Conservation (phyloP, 2,329 filamentous ascomycete genomes). For the Clonostachys sp. region DNA sequence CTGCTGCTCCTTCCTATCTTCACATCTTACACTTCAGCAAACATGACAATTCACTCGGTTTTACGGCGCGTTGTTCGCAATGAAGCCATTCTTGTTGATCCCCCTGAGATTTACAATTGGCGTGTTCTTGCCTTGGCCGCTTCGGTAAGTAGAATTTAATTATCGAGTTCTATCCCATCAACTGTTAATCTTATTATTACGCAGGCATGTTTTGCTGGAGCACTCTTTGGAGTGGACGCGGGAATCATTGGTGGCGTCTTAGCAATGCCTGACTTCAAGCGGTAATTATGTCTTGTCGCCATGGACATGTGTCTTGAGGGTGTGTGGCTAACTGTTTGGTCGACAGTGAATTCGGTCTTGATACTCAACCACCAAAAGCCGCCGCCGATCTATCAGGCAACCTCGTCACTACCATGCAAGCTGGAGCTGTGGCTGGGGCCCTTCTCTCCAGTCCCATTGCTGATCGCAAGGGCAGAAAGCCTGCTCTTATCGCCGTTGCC, state of each 20-base stretch:
- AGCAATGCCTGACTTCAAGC: slow-evolving; percentile 16
- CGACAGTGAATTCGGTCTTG: slow-evolving; percentile 14
- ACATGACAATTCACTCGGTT: slow-evolving; percentile 11
- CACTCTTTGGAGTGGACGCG: slow-evolving; percentile 17
- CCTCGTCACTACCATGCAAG: slow-evolving; percentile 19
- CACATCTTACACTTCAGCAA: neutral
- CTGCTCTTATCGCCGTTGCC: slow-evolving; percentile 16
- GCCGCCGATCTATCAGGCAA: slow-evolving; percentile 14
- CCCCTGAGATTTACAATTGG: slow-evolving; percentile 67
- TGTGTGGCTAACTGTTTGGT: neutral
- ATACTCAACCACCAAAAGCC: slow-evolving; percentile 2
- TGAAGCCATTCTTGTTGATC: slow-evolving; percentile 62
- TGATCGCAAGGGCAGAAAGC: slow-evolving; percentile 21
- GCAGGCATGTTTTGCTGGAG: slow-evolving; percentile 6
- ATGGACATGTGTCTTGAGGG: too few species aligned
- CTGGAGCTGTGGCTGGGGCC: slow-evolving; percentile 15
- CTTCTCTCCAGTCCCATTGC: slow-evolving; percentile 14
- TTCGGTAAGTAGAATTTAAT: slow-evolving; percentile 30
- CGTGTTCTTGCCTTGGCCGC: slow-evolving; percentile 60
- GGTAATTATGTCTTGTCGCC: slow-evolving; percentile 1
- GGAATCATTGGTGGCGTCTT: slow-evolving; percentile 19
- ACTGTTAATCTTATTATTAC: neutral
- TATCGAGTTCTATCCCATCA: neutral
- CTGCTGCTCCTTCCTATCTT: neutral
- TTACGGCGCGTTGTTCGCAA: slow-evolving; percentile 38